phyloP scores from a whole-genome alignment of 805 yeast species.

The Ogataea haglerorum region DNA sequence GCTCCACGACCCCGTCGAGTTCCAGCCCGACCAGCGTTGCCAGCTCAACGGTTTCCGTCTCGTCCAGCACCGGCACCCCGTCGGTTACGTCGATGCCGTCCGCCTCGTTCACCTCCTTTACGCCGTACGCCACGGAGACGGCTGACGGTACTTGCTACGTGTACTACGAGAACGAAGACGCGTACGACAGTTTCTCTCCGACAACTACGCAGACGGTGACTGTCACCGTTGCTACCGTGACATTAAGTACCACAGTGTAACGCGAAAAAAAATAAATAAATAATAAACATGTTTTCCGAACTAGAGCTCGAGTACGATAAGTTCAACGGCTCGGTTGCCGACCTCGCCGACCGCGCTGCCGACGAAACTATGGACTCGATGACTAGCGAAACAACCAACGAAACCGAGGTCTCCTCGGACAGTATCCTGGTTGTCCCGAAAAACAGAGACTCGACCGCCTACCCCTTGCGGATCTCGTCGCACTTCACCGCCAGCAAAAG shows the following conservation, averaged over 20 bases:
- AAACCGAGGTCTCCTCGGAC: constrained; percentile 18
- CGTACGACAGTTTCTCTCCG: constrained; percentile 26
- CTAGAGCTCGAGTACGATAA: constrained; percentile 33
- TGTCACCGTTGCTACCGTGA: constrained; percentile 34
- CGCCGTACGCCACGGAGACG: constrained; percentile 33
- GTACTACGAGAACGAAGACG: constrained; percentile 34
- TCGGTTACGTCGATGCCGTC: constrained; percentile 10
- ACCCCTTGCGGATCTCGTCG: constrained; percentile 23
- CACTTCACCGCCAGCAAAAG: constrained; percentile 26
- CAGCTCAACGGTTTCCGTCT: constrained; percentile 7
- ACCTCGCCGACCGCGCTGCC: constrained; percentile 23
- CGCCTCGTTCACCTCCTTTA: constrained; percentile 25
- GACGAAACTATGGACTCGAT: constrained; percentile 17
- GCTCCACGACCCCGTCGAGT: constrained; percentile 26
- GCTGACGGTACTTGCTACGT: constrained; percentile 34
- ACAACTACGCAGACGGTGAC: constrained; percentile 35
- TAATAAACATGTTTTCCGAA: constrained; percentile 14
- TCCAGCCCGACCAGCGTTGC: constrained; percentile 7
- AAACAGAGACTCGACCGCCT: constrained; percentile 15
- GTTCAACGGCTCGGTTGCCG: constrained; percentile 31
- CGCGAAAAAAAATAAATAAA: constrained; percentile 8
- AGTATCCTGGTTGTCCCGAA: constrained; percentile 16
- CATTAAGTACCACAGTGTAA: constrained; percentile 18
- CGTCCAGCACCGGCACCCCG: constrained; percentile 13
- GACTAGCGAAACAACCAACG: constrained; percentile 23